These are phyloP conservation scores for Meyerozyma guilliermondii DNA, from an alignment of 1,139 yeast genomes.

Conservation along the genomic window DNA sequence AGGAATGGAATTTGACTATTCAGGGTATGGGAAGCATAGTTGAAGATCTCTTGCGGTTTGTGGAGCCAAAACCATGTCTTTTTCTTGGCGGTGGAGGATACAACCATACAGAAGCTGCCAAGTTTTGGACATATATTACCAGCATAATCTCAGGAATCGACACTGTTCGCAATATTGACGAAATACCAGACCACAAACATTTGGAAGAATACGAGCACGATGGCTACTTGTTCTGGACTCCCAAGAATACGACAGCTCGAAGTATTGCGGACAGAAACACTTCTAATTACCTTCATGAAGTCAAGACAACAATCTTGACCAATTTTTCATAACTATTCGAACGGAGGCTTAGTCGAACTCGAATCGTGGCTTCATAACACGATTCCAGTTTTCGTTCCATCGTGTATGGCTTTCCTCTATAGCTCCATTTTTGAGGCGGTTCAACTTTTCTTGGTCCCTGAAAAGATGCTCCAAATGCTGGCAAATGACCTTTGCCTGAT, in stretches of 20 bases:
- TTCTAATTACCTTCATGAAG: background rate
- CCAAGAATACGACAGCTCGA: conserved; percentile 17
- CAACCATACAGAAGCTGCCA: conserved; percentile 55
- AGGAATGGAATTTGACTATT: conserved; percentile 67
- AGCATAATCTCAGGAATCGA: conserved; percentile 20
- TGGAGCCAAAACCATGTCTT: conserved; percentile 30
- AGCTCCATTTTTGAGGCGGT: conserved; percentile 61
- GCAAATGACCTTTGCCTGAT: conserved; percentile 46
- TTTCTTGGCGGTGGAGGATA: conserved; percentile 80
- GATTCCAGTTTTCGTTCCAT: conserved; percentile 78
- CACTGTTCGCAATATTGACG: conserved; percentile 4
- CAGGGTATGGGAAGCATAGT: conserved; percentile 42
- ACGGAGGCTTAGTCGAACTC: conserved; percentile 3
- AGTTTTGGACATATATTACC: conserved; percentile 61
- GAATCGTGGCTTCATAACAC: conserved; percentile 17
- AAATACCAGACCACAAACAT: conserved; percentile 48
- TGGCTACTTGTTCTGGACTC: conserved; percentile 49
- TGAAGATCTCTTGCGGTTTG: conserved; percentile 19
- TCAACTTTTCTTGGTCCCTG: conserved; percentile 27
- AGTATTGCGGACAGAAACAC: conserved; percentile 38
- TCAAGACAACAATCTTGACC: background rate
- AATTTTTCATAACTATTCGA: conserved; percentile 3
- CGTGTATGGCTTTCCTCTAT: conserved; percentile 55
- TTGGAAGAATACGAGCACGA: conserved; percentile 43
- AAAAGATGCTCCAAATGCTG: conserved; percentile 44